A percentile compares a stretch with the other conserved stretches of the same genome.
Conservation (phyloP, 2,329 filamentous ascomycete species). For the Sclerotinia spermophila region DNA sequence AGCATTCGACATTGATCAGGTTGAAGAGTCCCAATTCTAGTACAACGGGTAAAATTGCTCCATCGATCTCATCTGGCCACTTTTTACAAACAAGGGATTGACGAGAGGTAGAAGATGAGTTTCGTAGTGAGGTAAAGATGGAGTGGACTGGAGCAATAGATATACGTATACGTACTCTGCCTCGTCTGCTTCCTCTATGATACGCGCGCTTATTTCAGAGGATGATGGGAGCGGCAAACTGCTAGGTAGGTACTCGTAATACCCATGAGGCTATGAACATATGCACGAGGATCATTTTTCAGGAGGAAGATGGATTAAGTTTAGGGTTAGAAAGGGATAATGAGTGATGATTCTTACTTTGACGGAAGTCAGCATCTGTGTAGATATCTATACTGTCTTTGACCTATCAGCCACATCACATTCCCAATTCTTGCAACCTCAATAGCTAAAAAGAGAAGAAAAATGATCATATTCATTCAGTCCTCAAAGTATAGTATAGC, state of each 20-base stretch:
- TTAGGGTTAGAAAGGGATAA: not conserved
- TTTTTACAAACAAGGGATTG: not conserved
- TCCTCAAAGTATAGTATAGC: not conserved
- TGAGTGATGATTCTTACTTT: not conserved
- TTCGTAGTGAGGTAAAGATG: no score
- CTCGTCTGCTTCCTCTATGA: not conserved
- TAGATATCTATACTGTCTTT: not conserved
- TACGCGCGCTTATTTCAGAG: not conserved
- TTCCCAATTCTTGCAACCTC: no score
- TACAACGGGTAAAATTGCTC: not conserved
- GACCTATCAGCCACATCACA: not conserved
- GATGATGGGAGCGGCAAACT: not conserved
- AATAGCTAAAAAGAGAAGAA: not conserved
- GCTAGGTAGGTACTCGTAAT: not conserved
- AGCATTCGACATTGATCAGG: not conserved
- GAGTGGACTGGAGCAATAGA: not conserved
- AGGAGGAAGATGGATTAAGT: not conserved
- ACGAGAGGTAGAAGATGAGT: not conserved
- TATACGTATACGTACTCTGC: not conserved
- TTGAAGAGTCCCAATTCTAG: not conserved
- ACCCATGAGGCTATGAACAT: not conserved
- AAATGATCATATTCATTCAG: not conserved
- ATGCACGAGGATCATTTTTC: not conserved
- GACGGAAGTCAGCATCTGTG: not conserved
- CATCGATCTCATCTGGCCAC: not conserved